Base-by-base conservation (phyloP, 305 asterid species). In the Fraxinus baroniana region DNA sequence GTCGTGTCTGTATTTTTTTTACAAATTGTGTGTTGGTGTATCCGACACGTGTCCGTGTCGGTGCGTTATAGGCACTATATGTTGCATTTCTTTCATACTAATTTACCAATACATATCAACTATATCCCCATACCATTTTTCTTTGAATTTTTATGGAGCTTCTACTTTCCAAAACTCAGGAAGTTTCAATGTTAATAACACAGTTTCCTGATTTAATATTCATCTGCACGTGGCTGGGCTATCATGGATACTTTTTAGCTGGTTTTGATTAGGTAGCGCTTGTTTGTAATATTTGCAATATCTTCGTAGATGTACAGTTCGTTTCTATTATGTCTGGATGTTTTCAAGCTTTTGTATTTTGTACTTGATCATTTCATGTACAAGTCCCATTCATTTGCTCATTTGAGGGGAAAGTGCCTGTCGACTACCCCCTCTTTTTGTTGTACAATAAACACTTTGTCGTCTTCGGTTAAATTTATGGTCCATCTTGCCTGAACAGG, bases 401-500 rank as follows among this genome's bases (percentile, higher is more conserved):
- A 66, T 26, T 71, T 13, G 17, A 28, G 57, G 73, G 79, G 80
- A 77, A 82, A 82, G 77, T 84, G 71, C 78, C 77, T 78, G 26
- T 62, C 7, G 7, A 36, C 28, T 12, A 17, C 33, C 33, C 76
- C 57, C 77, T 79, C 79, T 79, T 73, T 82, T 10, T 71, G 46
- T 71, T 71, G 41, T 32, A 32, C 76, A 17, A 70, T 77, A 78
- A 83, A 66, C 10, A 81, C 79, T 85, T 85, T 78, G 71, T 74
- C 81, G 32, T 81, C 32, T 77, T 81, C 80, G 76, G 70, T 86
- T 71, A 76, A 77, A 74, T 30, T 83, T 79, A 80, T 79, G 73
- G 79, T 70, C 32, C 36, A 41, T 82, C 83, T 85, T 81, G 71
- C 73, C 74, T 85, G 84, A 81, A 83, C 95, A 96, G 99, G 98